A percentile compares a stretch with the other conserved stretches of the same genome.
Evolutionary conservation across 2,329 filamentous ascomycete genomes (phyloP).

Genomic region (Aspergillus phoenicis): DNA sequence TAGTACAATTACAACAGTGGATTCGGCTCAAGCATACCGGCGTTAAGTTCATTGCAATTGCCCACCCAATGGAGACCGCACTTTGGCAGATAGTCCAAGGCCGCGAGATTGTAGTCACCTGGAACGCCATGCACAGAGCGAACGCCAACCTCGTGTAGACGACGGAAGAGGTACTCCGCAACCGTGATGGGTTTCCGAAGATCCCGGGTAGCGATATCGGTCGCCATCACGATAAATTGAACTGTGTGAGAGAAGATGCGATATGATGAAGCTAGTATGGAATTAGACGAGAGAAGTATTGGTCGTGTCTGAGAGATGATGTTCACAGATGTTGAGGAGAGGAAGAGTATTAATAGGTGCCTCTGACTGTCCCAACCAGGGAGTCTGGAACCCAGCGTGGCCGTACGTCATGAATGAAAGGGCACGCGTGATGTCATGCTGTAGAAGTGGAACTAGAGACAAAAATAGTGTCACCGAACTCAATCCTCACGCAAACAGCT

Average conservation of each 20-base stretch:
- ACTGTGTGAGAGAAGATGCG: background rate
- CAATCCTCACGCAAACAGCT: background rate
- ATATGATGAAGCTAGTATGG: background rate
- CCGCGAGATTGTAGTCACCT: conserved; percentile 68
- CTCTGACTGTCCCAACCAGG: background rate
- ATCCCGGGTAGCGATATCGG: conserved; percentile 47
- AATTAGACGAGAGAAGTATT: background rate
- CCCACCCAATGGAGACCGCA: conserved; percentile 61
- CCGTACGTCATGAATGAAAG: conserved; percentile 24
- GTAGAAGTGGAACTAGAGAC: background rate
- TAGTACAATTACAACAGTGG: background rate
- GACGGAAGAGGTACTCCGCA: conserved; percentile 53
- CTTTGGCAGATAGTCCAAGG: conserved; percentile 61
- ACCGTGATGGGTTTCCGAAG: conserved; percentile 49
- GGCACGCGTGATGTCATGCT: conserved; percentile 26
- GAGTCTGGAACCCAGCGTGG: conserved; percentile 5
- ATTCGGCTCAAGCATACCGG: conserved; percentile 42
- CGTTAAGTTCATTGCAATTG: conserved; percentile 65
- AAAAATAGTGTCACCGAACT: background rate
- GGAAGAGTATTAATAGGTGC: conserved; percentile 10
- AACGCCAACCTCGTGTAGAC: conserved; percentile 53
- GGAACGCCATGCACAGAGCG: conserved; percentile 56
- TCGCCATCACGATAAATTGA: conserved; percentile 33
- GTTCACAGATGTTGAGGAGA: background rate
- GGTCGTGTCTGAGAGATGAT: background rate